These are phyloP conservation scores for Mitragyna speciosa DNA, from an alignment of 257 asterid species.

Conservation along the genomic window DNA sequence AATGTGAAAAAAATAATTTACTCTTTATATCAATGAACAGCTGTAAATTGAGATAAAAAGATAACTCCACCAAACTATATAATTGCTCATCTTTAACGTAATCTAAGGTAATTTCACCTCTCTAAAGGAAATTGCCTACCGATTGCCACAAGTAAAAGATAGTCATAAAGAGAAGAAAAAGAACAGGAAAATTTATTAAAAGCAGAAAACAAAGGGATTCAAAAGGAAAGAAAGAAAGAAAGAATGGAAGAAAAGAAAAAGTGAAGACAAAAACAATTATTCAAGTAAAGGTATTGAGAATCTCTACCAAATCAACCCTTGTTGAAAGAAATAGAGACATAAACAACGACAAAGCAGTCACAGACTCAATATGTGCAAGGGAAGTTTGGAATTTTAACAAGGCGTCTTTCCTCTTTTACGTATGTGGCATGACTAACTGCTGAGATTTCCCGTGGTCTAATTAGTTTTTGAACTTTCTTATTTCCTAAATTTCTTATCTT, in stretches of 20 bases:
- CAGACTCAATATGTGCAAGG: no score
- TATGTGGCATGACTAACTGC: not conserved
- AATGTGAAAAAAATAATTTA: no score
- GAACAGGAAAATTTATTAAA: not conserved
- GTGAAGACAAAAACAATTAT: not conserved
- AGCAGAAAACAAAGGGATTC: not conserved
- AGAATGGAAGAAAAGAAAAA: no score
- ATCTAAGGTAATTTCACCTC: not conserved
- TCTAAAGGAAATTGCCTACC: not conserved
- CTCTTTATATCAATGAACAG: no score
- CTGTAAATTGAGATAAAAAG: no score
- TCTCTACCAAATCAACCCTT: not conserved
- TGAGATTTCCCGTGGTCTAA: no score
- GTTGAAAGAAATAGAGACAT: not conserved
- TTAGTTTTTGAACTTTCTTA: no score
- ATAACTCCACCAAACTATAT: no score
- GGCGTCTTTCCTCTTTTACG: not conserved
- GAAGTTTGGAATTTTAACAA: not conserved
- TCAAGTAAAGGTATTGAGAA: not conserved
- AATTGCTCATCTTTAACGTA: not conserved
- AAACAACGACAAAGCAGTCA: not conserved
- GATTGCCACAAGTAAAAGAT: not conserved
- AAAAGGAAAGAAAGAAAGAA: no score
- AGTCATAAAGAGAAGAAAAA: not conserved
- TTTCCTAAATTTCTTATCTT: no score